Evolutionary conservation across 2,329 filamentous ascomycete species (phyloP).

Genomic region (Fusarium sacchari): DNA sequence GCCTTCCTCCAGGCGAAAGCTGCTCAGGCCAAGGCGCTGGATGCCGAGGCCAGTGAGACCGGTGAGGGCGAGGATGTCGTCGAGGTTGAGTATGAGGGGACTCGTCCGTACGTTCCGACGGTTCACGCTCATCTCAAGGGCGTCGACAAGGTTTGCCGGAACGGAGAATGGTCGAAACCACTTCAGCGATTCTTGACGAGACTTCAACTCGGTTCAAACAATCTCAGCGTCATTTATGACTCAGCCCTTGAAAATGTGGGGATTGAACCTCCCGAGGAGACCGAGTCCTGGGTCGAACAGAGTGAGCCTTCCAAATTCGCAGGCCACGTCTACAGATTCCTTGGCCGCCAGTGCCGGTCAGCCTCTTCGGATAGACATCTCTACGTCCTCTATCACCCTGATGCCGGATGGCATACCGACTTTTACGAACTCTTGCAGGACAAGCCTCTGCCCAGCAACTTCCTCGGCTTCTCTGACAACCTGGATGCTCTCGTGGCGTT

Average conservation of each 20-base stretch:
- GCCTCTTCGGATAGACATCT: constrained; percentile 23
- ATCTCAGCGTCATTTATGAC: constrained; percentile 27
- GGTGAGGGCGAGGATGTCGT: constrained; percentile 14
- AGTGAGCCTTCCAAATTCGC: constrained; percentile 24
- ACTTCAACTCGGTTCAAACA: constrained; percentile 20
- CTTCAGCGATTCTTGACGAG: constrained; percentile 22
- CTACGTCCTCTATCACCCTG: constrained; percentile 30
- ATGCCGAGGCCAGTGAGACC: constrained; percentile 15
- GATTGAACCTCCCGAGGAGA: constrained; percentile 24
- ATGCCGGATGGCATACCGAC: constrained; percentile 26
- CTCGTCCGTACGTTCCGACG: constrained; percentile 4
- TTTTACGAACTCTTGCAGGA: constrained; percentile 27
- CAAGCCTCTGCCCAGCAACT: constrained; percentile 27
- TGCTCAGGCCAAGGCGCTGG: constrained; percentile 12
- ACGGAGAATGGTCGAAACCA: constrained; percentile 26
- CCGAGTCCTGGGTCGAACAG: constrained; percentile 18
- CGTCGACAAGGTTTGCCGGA: constrained; percentile 24
- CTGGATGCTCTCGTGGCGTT: constrained; percentile 29
- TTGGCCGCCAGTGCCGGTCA: constrained; percentile 21
- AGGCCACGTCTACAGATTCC: constrained; percentile 21
- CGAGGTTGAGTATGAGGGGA: constrained; percentile 3
- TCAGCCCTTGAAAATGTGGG: constrained; percentile 21
- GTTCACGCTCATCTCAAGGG: constrained; percentile 24
- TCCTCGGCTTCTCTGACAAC: constrained; percentile 30
- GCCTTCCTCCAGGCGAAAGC: constrained; percentile 16